Evolutionary conservation across 2,329 filamentous ascomycete species (phyloP).

Genomic region (Elsinoe batatas): DNA sequence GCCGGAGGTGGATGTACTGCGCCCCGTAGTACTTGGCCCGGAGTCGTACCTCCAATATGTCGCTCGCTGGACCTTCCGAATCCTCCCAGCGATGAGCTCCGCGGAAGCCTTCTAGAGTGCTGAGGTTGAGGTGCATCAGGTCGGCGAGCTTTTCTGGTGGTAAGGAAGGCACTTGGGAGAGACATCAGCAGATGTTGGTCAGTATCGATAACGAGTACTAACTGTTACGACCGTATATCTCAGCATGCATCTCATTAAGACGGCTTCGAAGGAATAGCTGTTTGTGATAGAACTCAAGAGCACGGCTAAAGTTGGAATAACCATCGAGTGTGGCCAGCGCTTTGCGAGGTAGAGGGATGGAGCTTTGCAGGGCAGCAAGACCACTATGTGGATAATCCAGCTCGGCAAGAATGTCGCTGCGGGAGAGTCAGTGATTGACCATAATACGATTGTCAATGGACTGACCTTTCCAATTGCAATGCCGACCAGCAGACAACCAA

Average conservation of each 20-base stretch:
- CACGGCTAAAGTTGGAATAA: neutral
- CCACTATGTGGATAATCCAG: slow-evolving; percentile 44
- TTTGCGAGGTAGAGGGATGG: slow-evolving; percentile 57
- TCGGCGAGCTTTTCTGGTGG: slow-evolving; percentile 13
- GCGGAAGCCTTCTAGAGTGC: slow-evolving; percentile 43
- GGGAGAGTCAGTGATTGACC: neutral
- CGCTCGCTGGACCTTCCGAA: slow-evolving; percentile 56
- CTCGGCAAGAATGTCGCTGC: slow-evolving; percentile 82
- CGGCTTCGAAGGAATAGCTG: slow-evolving; percentile 51
- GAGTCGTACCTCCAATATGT: slow-evolving; percentile 74
- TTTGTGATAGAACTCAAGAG: slow-evolving; percentile 49
- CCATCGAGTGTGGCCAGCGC: slow-evolving; percentile 31
- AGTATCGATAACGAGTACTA: slow-evolving; percentile 18
- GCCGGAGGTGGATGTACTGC: slow-evolving; percentile 77
- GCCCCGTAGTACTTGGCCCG: slow-evolving; percentile 94
- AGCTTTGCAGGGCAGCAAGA: slow-evolving; percentile 47
- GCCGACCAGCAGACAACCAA: slow-evolving; percentile 82
- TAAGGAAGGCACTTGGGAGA: neutral
- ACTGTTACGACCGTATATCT: slow-evolving; percentile 40
- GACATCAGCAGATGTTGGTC: neutral
- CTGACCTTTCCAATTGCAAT: slow-evolving; percentile 77
- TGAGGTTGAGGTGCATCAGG: slow-evolving; percentile 26
- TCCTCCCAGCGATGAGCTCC: slow-evolving; percentile 52
- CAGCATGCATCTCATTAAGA: slow-evolving; percentile 46
- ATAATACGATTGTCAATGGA: slow-evolving; percentile 7